Percentiles rank a stretch among this genome's conserved stretches.
Evolutionary conservation across 2,329 filamentous ascomycete species (phyloP).

Genomic region (Ophiostoma perfectum): DNA sequence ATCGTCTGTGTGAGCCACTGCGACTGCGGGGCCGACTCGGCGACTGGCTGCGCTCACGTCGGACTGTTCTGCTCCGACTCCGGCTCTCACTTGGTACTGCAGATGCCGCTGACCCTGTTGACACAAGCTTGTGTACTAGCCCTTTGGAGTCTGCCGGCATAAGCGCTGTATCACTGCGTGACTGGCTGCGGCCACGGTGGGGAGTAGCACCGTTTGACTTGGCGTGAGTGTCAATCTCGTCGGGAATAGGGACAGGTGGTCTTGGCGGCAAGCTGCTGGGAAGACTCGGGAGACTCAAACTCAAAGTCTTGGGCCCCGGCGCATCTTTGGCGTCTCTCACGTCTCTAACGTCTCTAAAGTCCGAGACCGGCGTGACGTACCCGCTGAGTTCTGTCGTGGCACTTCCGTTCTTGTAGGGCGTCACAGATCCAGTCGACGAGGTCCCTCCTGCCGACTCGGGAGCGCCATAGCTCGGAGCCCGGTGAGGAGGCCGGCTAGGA

Average conservation of each 20-base stretch:
- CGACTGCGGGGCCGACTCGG: neutral
- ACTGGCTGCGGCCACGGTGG: neutral
- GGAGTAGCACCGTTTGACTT: neutral
- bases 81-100: neutral
- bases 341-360: neutral
- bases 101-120: neutral
- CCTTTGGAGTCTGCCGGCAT: neutral
- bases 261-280: conserved; percentile 18
- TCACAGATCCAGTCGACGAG: neutral
- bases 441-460: neutral
- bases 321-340: neutral
- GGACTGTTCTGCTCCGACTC: neutral
- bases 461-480: neutral
- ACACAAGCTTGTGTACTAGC: neutral
- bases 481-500: neutral
- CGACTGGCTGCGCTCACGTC: neutral
- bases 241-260: conserved; percentile 17
- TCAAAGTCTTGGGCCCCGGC: neutral
- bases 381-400: neutral
- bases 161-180: neutral
- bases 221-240: conserved; percentile 5
- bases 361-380: neutral
- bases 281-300: neutral
- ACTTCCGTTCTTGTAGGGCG: neutral
- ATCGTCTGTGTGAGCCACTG: neutral